A percentile compares a stretch with the other conserved stretches of the same genome.
Evolutionary conservation across 2,329 filamentous ascomycete species (phyloP).

Genomic region (Fusarium brevicatenulatum): DNA sequence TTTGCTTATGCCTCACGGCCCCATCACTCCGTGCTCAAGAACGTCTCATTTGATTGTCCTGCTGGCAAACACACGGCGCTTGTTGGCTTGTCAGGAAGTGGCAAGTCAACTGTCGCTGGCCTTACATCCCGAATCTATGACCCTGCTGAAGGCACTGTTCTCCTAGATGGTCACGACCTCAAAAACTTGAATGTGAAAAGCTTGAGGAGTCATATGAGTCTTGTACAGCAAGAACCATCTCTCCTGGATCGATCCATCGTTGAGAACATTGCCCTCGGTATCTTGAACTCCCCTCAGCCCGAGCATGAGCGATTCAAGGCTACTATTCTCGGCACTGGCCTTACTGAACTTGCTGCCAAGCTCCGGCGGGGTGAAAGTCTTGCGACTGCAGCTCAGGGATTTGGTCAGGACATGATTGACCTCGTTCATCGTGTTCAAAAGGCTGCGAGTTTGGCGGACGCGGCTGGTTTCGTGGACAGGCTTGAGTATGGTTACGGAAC

Average conservation of each 20-base stretch:
- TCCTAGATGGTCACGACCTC: constrained; percentile 60
- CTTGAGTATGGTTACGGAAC: constrained; percentile 66
- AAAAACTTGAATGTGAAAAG: constrained; percentile 58
- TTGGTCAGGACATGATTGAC: constrained; percentile 57
- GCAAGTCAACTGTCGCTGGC: constrained; percentile 66
- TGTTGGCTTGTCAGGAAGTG: constrained; percentile 67
- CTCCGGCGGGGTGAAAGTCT: constrained; percentile 63
- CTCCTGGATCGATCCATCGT: constrained; percentile 59
- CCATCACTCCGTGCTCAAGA: constrained; percentile 54
- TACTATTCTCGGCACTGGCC: constrained; percentile 58
- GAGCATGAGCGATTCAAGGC: constrained; percentile 55
- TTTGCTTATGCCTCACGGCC: constrained; percentile 59
- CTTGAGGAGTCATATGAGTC: constrained; percentile 54
- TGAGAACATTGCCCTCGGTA: constrained; percentile 63
- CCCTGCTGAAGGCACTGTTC: constrained; percentile 58
- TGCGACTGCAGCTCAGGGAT: constrained; percentile 53
- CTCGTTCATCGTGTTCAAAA: constrained; percentile 62
- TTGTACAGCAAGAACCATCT: constrained; percentile 59
- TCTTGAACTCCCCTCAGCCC: constrained; percentile 55
- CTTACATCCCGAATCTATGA: constrained; percentile 68
- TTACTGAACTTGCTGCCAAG: constrained; percentile 62
- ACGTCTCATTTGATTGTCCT: constrained; percentile 59
- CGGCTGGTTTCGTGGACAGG: constrained; percentile 62
- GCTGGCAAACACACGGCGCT: constrained; percentile 63
- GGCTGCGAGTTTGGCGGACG: constrained; percentile 69